These are phyloP conservation scores for Jacaranda mimosifolia DNA, from an alignment of 257 asterid genomes.

Conservation along the genomic window DNA sequence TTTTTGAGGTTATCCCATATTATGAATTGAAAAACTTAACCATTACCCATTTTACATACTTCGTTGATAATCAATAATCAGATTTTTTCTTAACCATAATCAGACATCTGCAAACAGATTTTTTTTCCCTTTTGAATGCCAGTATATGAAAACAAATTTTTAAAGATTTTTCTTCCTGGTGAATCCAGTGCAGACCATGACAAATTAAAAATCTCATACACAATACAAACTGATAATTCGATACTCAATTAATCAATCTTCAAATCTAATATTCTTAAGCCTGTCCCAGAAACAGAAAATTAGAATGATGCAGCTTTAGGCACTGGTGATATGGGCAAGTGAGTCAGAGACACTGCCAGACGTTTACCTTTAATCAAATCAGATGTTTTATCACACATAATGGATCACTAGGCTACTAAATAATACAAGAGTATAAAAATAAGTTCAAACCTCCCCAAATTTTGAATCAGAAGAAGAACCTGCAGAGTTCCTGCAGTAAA, in stretches of 20 bases:
- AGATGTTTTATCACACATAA: conserved; percentile 27
- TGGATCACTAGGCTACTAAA: conserved; percentile 29
- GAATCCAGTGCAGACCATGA: too few species aligned
- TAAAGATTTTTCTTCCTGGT: neutral
- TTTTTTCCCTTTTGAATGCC: neutral
- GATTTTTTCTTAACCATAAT: neutral
- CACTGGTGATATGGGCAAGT: neutral
- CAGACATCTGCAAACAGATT: neutral
- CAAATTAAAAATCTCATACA: too few species aligned
- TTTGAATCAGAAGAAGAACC: conserved; percentile 74
- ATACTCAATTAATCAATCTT: too few species aligned
- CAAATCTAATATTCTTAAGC: too few species aligned
- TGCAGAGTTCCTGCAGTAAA: conserved; percentile 59
- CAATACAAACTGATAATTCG: too few species aligned
- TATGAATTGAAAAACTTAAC: neutral
- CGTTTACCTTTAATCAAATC: conserved; percentile 10
- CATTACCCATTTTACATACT: neutral
- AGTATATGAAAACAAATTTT: neutral
- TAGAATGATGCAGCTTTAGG: neutral
- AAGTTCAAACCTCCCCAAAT: conserved; percentile 87
- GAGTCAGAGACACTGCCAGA: conserved; percentile 1
- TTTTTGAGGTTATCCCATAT: conserved; percentile 5
- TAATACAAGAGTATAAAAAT: conserved; percentile 27
- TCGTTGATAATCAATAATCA: neutral
- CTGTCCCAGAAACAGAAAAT: neutral